phyloP scores from a whole-genome alignment of 129 eudicot species.

The Lactuca sativa region DNA sequence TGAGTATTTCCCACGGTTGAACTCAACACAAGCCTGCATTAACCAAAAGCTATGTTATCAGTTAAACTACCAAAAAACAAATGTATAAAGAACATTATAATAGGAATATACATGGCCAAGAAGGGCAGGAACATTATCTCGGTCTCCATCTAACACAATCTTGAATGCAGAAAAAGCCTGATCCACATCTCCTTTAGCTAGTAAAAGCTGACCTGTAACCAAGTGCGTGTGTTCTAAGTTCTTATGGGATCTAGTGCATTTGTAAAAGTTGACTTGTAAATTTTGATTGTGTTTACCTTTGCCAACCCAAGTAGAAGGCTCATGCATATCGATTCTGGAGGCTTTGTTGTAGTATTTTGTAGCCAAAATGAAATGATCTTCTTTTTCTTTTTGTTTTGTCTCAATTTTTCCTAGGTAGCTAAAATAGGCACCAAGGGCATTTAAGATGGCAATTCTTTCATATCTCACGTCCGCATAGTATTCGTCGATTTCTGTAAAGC shows the following conservation, averaged over 20 bases:
- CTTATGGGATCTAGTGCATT: not conserved
- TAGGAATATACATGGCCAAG: constrained; percentile 83
- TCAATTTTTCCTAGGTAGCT: constrained; percentile 95
- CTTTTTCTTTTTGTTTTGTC: constrained; percentile 90
- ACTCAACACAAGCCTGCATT: constrained; percentile 94
- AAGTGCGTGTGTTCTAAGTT: not conserved
- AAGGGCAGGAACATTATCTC: constrained; percentile 94
- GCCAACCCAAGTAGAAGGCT: constrained; percentile 99
- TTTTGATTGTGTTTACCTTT: constrained; percentile 56
- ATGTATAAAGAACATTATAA: not conserved
- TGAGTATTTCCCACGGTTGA: constrained; percentile 77
- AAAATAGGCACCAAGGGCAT: constrained; percentile 96
- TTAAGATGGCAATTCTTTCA: constrained; percentile 93
- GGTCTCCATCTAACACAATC: constrained; percentile 91
- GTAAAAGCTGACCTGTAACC: constrained; percentile 91
- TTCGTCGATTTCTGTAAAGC: constrained; percentile 83
- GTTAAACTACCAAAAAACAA: constrained; percentile 19
- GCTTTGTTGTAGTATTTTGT: constrained; percentile 94
- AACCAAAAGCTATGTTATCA: constrained; percentile 17
- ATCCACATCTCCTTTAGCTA: constrained; percentile 94
- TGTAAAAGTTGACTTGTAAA: not conserved
- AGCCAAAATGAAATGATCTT: constrained; percentile 74
- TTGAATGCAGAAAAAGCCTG: constrained; percentile 90
- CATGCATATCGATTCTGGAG: constrained; percentile 95
- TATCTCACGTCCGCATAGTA: constrained; percentile 93